These are phyloP conservation scores for Phytophthora ohioensis DNA, from an alignment of 352 stramenopile species.

Conservation along the genomic window DNA sequence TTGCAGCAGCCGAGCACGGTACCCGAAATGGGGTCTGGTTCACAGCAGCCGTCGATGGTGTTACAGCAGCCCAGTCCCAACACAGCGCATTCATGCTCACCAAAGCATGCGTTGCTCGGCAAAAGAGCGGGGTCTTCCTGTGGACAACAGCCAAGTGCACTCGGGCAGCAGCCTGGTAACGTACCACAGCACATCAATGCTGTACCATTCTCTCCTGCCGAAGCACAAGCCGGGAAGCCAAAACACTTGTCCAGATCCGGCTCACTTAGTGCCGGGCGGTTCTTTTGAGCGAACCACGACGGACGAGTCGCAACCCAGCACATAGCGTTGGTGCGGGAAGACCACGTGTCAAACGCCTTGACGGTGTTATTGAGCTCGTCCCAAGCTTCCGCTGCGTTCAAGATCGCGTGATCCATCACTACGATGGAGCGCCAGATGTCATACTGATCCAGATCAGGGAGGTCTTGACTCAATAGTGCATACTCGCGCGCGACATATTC, in stretches of 20 bases:
- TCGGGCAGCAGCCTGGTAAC: constrained; percentile 78
- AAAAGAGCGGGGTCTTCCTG: constrained; percentile 47
- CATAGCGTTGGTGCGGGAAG: constrained; percentile 76
- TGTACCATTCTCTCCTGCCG: constrained; percentile 66
- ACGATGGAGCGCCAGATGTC: constrained; percentile 85
- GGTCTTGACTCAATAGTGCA: constrained; percentile 56
- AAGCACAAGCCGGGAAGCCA: constrained; percentile 62
- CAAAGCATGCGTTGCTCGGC: constrained; percentile 69
- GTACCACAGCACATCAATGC: constrained; percentile 70
- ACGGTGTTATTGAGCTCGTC: constrained; percentile 63
- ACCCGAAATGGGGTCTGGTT: constrained; percentile 56
- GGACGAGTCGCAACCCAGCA: constrained; percentile 78
- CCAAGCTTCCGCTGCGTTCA: constrained; percentile 67
- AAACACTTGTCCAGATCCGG: constrained; percentile 66
- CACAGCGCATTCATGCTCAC: constrained; percentile 67
- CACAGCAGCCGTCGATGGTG: constrained; percentile 75
- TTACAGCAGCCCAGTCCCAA: constrained; percentile 74
- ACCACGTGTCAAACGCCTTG: constrained; percentile 76
- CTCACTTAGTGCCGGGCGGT: constrained; percentile 38
- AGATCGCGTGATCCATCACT: constrained; percentile 76
- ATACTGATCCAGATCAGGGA: constrained; percentile 40
- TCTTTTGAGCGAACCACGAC: constrained; percentile 70
- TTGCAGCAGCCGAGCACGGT: constrained; percentile 72
- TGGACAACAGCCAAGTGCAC: constrained; percentile 69
- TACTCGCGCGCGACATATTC: constrained; percentile 68